A percentile compares a stretch with the other conserved stretches of the same genome.
These are phyloP conservation scores for Sicyos edulis DNA, from an alignment of 306 rosid genomes.

Conservation along the genomic window DNA sequence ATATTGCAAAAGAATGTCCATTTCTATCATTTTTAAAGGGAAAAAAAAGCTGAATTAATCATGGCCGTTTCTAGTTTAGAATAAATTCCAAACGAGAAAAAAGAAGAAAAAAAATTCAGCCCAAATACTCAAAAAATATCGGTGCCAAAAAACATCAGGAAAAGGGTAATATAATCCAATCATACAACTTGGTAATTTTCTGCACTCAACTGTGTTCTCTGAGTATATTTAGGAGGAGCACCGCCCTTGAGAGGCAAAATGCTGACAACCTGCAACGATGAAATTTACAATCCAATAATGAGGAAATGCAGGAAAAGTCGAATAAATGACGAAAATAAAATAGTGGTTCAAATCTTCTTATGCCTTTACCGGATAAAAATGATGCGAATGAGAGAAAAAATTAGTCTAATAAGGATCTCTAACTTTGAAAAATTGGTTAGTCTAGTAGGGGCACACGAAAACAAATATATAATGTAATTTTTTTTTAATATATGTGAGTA, in stretches of 20 bases:
- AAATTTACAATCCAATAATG: neutral
- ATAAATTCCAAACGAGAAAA: neutral
- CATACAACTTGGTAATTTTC: constrained; percentile 81
- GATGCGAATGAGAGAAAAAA: too few species aligned
- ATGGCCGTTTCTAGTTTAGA: neutral
- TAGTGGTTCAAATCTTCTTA: neutral
- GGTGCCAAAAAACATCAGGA: neutral
- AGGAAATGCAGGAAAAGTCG: neutral
- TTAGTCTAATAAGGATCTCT: neutral
- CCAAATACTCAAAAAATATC: neutral
- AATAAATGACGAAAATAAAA: neutral
- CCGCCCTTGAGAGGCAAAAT: constrained; percentile 69
- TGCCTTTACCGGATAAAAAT: neutral
- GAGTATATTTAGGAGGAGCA: constrained; percentile 64
- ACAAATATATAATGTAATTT: neutral
- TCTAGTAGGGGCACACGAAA: neutral
- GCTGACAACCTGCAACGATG: constrained; percentile 42
- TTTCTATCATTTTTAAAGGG: too few species aligned
- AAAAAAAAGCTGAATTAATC: neutral
- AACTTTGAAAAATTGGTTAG: neutral
- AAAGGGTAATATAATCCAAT: constrained; percentile 6
- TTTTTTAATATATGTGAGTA: too few species aligned
- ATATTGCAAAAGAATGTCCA: too few species aligned
- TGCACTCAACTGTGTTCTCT: constrained; percentile 79
- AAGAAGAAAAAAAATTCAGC: neutral